Evolutionary conservation across 2,329 filamentous ascomycete genomes (phyloP), one percentile per base, ranked within the genome.

Genomic region (Colletotrichum gloeosporioides): DNA sequence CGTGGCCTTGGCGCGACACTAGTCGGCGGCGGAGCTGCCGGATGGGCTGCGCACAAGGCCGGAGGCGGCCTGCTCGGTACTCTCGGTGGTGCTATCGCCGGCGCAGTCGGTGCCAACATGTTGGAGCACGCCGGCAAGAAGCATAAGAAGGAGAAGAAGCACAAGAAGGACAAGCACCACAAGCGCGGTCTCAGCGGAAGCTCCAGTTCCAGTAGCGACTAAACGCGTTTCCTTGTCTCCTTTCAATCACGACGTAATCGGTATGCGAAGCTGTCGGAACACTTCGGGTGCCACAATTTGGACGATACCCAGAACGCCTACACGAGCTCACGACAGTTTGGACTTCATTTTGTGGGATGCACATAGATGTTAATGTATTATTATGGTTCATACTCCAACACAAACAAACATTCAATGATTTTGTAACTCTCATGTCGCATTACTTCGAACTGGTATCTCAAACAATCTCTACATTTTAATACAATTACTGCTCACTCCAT

Each of bases 1-100:
- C 88, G 90, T 64, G 90, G 90, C 39, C 86, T 92, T 22, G 90
- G 89, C 6, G 88, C 90, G 2, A 88, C 90, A 4, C 79, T 92
- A 31, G 78, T 89, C 2, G 90, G 90, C 27, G 88, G 89, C 69
- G 89, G 87, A 22, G 89, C 86, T 2, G 90, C 89, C n/a, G 90
- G 88, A 9, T 91, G 87, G 79, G 85, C 89, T 0, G 90, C 89
- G 0, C 88, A 91, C 82, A 87, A 89, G 78, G 83, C 89, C 25
- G 90, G 90, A 15, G 88, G 88, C 32, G 90, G 90, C 22, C 77
- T 87, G 44, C 80, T 92, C 31, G 88, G 88, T 27, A 90, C 88
- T 4, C 80, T 91, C 3, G 89, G 87, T 9, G 89, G 89, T 13
- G 85, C 88, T 0, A 85, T 89, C 2, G 88, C 86, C 18, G 90